Percentiles rank a stretch among this genome's conserved stretches.
These are phyloP conservation scores for Grosmannia huntii DNA, from an alignment of 2,329 filamentous ascomycete genomes.

Conservation along the genomic window DNA sequence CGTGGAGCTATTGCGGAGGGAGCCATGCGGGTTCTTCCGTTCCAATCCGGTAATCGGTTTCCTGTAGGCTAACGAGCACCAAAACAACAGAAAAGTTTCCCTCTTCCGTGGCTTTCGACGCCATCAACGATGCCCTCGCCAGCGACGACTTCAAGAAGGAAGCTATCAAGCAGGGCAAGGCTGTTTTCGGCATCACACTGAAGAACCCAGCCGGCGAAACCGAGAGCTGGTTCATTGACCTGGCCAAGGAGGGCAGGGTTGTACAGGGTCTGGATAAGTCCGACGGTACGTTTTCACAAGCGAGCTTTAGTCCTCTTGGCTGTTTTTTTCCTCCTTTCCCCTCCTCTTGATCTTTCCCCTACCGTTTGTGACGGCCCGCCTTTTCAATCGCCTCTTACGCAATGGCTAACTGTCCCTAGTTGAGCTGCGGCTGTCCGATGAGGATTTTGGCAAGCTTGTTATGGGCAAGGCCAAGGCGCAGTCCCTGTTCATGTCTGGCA, in stretches of 20 bases:
- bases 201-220: constrained; percentile 76
- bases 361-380: background rate
- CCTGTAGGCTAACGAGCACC: background rate
- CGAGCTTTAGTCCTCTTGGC: too few relatives aligned
- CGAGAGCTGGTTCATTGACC: constrained; percentile 86
- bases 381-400: background rate
- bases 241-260: constrained; percentile 80
- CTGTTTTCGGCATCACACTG: constrained; percentile 80
- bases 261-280: constrained; percentile 70
- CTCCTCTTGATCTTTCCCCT: background rate
- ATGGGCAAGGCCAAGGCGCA: constrained; percentile 86
- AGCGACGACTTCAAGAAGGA: constrained; percentile 63
- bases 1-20: background rate
- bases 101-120: constrained; percentile 81
- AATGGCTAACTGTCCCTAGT: constrained; percentile 36
- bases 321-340: too few relatives aligned
- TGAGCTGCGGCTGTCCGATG: constrained; percentile 71
- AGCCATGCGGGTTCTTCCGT: too few relatives aligned
- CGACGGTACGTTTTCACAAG: constrained; percentile 48
- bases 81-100: constrained; percentile 59
- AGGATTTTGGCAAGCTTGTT: constrained; percentile 75
- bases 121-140: constrained; percentile 61
- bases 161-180: constrained; percentile 78
- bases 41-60: background rate
- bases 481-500: constrained; percentile 93